phyloP scores from a whole-genome alignment of 2,329 filamentous ascomycete species.

The Ophiostoma tasmaniense region DNA sequence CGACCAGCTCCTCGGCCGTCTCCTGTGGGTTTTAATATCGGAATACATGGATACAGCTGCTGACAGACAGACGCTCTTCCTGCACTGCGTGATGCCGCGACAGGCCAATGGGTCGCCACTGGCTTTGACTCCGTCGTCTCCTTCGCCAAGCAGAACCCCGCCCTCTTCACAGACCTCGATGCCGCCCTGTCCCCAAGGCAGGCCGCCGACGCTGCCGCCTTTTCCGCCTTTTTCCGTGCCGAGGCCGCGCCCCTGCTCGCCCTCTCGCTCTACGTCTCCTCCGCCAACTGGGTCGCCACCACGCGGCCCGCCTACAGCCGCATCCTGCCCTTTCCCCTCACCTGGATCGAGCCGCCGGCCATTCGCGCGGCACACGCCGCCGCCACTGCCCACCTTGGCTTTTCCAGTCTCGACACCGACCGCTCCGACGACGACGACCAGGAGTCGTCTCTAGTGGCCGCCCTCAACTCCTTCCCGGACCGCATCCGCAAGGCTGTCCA shows the following conservation, averaged over 20 bases:
- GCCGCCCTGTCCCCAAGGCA: slow-evolving; percentile 32
- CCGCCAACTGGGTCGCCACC: slow-evolving; percentile 69
- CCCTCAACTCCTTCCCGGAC: slow-evolving; percentile 18
- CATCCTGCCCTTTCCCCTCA: slow-evolving; percentile 76
- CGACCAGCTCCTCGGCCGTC: slow-evolving; percentile 61
- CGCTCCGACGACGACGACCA: slow-evolving; percentile 22
- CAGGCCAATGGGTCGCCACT: slow-evolving; percentile 44
- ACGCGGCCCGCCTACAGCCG: slow-evolving; percentile 75
- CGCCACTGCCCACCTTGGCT: slow-evolving; percentile 60
- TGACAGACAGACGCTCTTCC: slow-evolving; percentile 37
- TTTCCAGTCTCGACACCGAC: slow-evolving; percentile 58
- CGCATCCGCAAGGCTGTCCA: slow-evolving; percentile 13
- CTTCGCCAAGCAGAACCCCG: slow-evolving; percentile 37
- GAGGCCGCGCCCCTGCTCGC: slow-evolving; percentile 73
- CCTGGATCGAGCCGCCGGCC: slow-evolving; percentile 73
- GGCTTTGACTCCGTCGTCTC: slow-evolving; percentile 54
- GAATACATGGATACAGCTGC: not conserved
- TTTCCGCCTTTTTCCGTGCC: slow-evolving; percentile 62
- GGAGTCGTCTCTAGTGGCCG: slow-evolving; percentile 29
- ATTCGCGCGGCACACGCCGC: slow-evolving; percentile 61
- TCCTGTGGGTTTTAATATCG: slow-evolving; percentile 32
- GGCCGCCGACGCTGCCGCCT: slow-evolving; percentile 41
- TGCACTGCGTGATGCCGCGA: slow-evolving; percentile 42
- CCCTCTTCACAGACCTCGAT: slow-evolving; percentile 30
- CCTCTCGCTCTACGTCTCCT: slow-evolving; percentile 82